Percentiles rank a stretch among this genome's conserved stretches.
phyloP scores from a whole-genome alignment of 1,139 yeast genomes.

The Tardiomyces blankii region DNA sequence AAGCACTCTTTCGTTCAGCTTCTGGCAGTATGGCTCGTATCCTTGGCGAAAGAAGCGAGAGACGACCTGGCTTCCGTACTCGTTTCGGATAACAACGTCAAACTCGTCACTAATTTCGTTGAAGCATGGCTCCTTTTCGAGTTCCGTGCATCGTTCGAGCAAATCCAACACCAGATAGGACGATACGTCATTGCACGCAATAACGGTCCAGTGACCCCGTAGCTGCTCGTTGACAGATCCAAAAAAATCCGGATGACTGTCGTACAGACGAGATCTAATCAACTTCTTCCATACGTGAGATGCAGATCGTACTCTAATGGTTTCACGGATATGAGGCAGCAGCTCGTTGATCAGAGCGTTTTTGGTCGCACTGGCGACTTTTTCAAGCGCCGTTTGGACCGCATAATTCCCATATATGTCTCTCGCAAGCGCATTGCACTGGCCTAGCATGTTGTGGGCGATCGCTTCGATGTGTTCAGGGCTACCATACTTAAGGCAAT shows the following conservation, averaged over 20 bases:
- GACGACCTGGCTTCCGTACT: slow-evolving; percentile 32
- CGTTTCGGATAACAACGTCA: slow-evolving; percentile 25
- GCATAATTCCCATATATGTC: slow-evolving; percentile 36
- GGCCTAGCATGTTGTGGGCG: slow-evolving; percentile 23
- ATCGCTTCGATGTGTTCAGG: slow-evolving; percentile 22
- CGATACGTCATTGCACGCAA: slow-evolving; percentile 31
- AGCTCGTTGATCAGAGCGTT: slow-evolving; percentile 26
- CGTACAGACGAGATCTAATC: slow-evolving; percentile 29
- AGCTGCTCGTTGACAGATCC: slow-evolving; percentile 25
- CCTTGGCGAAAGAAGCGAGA: slow-evolving; percentile 29
- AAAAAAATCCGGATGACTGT: slow-evolving; percentile 25
- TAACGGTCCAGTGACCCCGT: slow-evolving; percentile 28
- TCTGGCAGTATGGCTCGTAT: slow-evolving; percentile 18
- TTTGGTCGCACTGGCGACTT: slow-evolving; percentile 22
- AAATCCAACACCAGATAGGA: slow-evolving; percentile 32
- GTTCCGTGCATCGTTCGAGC: slow-evolving; percentile 27
- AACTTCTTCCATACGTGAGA: slow-evolving; percentile 37
- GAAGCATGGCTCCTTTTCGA: slow-evolving; percentile 27
- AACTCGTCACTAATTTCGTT: slow-evolving; percentile 26
- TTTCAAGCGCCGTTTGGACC: slow-evolving; percentile 31
- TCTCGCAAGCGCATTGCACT: slow-evolving; percentile 23
- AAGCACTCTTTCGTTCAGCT: slow-evolving; percentile 22
- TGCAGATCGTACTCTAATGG: slow-evolving; percentile 30
- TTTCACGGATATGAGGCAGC: slow-evolving; percentile 22
- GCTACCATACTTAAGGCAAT: slow-evolving; percentile 30